phyloP scores from a whole-genome alignment of 169 alveolate genomes.

The Plasmodium reichenowi region DNA sequence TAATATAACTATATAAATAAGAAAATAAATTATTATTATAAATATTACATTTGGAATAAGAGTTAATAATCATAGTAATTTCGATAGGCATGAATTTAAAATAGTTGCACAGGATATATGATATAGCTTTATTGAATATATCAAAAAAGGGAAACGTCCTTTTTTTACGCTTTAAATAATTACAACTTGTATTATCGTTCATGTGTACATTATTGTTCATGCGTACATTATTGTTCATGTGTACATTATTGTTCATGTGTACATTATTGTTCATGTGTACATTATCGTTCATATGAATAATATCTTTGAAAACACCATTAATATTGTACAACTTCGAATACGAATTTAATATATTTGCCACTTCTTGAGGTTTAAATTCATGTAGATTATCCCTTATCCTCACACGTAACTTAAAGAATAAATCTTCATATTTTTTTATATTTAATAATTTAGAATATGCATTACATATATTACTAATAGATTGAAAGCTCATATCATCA shows the following conservation, averaged over 20 bases:
- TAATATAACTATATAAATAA: constrained; percentile 11
- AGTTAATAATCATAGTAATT: constrained; percentile 55
- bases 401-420: background rate
- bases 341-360: constrained; percentile 45
- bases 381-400: constrained; percentile 7
- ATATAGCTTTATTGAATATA: constrained; percentile 19
- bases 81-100: constrained; percentile 29
- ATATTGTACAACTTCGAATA: constrained; percentile 21
- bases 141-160: background rate
- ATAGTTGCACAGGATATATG: constrained; percentile 6
- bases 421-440: background rate
- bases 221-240: no score
- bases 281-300: no score
- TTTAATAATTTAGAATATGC: constrained; percentile 26
- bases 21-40: constrained; percentile 15
- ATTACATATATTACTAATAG: constrained; percentile 62
- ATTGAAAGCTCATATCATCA: constrained; percentile 40
- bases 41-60: constrained; percentile 27
- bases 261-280: no score
- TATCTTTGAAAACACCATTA: no score
- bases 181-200: no score
- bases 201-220: no score
- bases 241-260: no score
- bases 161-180: no score
- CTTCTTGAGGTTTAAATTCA: constrained; percentile 53